A percentile compares a stretch with the other conserved stretches of the same genome.
Conservation (phyloP, 177 flowering plant species). For the Vitis hybrid region DNA sequence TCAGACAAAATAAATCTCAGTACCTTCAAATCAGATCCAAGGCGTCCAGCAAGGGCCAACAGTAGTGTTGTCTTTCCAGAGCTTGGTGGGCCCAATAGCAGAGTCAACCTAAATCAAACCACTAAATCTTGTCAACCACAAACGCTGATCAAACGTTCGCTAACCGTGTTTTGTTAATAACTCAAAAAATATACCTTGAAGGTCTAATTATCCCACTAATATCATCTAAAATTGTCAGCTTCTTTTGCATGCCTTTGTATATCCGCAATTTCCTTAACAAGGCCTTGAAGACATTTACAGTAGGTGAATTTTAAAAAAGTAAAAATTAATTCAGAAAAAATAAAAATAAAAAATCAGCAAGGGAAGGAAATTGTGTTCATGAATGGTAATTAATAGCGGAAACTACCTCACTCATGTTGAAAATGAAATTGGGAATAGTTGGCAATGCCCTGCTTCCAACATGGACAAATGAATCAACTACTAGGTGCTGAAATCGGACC, state of each 20-base stretch:
- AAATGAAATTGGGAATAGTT: slow-evolving; percentile 89
- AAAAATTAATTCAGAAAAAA: not conserved
- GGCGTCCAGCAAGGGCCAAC: slow-evolving; percentile 91
- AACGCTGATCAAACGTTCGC: not conserved
- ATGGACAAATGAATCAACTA: slow-evolving; percentile 76
- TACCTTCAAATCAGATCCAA: slow-evolving; percentile 76
- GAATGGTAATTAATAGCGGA: not conserved
- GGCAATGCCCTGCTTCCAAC: slow-evolving; percentile 97
- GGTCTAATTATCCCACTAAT: slow-evolving; percentile 84
- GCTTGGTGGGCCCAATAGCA: slow-evolving; percentile 96
- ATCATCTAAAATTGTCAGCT: slow-evolving; percentile 66
- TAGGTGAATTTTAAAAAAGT: not conserved
- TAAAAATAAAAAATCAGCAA: not conserved
- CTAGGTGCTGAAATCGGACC: slow-evolving; percentile 80
- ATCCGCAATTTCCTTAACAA: slow-evolving; percentile 67
- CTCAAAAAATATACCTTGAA: slow-evolving; percentile 59
- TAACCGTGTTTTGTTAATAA: not conserved
- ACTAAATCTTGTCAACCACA: slow-evolving; percentile 3
- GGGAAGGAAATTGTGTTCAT: not conserved
- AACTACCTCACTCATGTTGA: slow-evolving; percentile 84
- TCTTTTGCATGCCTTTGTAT: slow-evolving; percentile 54
- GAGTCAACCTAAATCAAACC: slow-evolving; percentile 61
- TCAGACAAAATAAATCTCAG: not conserved
- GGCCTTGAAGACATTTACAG: slow-evolving; percentile 48
- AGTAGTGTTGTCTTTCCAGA: slow-evolving; percentile 96